Conservation (phyloP, 208 protist genomes). For the Leishmania martiniquensis region DNA sequence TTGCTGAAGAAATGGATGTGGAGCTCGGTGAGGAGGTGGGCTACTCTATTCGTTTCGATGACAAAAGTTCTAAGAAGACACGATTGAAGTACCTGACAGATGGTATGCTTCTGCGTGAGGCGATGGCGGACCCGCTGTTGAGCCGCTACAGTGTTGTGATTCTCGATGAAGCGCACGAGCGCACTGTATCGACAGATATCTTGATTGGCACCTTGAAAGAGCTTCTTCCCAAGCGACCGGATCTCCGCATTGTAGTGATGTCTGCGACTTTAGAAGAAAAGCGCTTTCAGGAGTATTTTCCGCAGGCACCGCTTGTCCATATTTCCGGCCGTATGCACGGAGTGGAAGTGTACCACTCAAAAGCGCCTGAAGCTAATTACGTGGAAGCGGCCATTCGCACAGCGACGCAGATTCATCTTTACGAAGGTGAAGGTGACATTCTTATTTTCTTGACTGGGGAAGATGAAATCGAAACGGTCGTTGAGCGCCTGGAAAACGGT, state of each 20-base stretch:
- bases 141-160: slow-evolving; percentile 97
- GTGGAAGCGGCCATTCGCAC: slow-evolving; percentile 97
- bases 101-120: slow-evolving; percentile 98
- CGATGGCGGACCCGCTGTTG: slow-evolving; percentile 93
- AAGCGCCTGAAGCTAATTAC: slow-evolving; percentile 95
- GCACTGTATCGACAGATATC: slow-evolving; percentile 98
- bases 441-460: slow-evolving; percentile 99
- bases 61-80: slow-evolving; percentile 94
- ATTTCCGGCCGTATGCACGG: slow-evolving; percentile 98
- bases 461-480: slow-evolving; percentile 99
- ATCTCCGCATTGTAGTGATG: slow-evolving; percentile 97
- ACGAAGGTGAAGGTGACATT: slow-evolving; percentile 98
- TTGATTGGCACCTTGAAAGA: slow-evolving; percentile 98
- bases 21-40: slow-evolving; percentile 97
- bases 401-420: slow-evolving; percentile 98
- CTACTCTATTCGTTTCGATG: slow-evolving; percentile 99
- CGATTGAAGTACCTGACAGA: slow-evolving; percentile 99
- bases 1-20: slow-evolving; percentile 98
- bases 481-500: slow-evolving; percentile 94
- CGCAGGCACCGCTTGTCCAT: slow-evolving; percentile 96
- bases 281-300: slow-evolving; percentile 98
- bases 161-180: slow-evolving; percentile 99
- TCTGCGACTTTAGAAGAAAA: slow-evolving; percentile 98
- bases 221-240: slow-evolving; percentile 66
- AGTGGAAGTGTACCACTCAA: slow-evolving; percentile 87